phyloP scores from a whole-genome alignment of 2,329 filamentous ascomycete genomes.

The Neonectria sp. region DNA sequence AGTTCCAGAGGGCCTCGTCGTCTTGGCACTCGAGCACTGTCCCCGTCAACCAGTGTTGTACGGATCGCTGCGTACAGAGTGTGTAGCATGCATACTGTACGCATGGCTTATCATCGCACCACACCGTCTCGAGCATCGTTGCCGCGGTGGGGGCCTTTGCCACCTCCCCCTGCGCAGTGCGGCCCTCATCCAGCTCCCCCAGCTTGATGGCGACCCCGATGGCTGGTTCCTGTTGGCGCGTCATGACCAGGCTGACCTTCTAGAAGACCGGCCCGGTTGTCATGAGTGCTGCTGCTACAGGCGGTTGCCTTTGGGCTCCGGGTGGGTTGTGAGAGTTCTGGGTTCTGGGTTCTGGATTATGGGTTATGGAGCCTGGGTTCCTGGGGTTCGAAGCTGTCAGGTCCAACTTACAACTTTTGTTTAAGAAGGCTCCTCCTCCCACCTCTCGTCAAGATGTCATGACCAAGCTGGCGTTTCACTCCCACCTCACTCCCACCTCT shows the following conservation, averaged over 20 bases:
- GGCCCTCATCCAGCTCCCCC: conserved; percentile 27
- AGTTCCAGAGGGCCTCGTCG: conserved; percentile 8
- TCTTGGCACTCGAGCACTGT: conserved; percentile 1
- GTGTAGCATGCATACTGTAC: conserved; percentile 5
- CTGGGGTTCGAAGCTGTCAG: conserved; percentile 11
- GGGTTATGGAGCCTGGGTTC: conserved; percentile 9
- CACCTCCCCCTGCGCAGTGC: conserved; percentile 8
- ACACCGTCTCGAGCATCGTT: conserved; percentile 32
- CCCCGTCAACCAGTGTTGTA: background rate
- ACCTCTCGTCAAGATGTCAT: conserved; percentile 21
- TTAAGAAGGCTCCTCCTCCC: conserved; percentile 37
- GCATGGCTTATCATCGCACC: conserved; percentile 44
- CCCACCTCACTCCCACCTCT: conserved; percentile 35
- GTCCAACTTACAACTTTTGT: conserved; percentile 30
- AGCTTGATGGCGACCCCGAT: conserved; percentile 23
- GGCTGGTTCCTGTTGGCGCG: conserved; percentile 20
- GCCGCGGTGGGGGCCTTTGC: conserved; percentile 37
- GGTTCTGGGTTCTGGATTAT: conserved; percentile 6
- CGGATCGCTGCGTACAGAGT: background rate
- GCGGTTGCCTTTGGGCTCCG: background rate
- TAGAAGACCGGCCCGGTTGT: conserved; percentile 44
- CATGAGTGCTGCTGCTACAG: conserved; percentile 7
- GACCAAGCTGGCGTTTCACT: conserved; percentile 40
- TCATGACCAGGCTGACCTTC: conserved; percentile 36
- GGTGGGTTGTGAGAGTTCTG: conserved; percentile 2